Percentiles rank a stretch among this genome's conserved stretches.
phyloP scores from a whole-genome alignment of 352 stramenopile genomes.

The Plasmopara halstedii region DNA sequence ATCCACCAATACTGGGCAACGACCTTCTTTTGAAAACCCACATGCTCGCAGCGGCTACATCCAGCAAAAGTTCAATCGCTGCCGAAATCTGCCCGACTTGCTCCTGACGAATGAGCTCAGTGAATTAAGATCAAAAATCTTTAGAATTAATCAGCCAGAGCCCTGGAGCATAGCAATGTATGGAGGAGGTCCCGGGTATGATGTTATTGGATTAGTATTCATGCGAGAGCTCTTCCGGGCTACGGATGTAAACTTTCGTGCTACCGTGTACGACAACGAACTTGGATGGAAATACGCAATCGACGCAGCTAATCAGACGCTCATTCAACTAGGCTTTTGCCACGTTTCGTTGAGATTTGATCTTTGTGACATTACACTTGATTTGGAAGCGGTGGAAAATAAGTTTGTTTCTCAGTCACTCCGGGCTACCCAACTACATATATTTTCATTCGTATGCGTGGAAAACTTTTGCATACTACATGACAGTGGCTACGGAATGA shows the following conservation, averaged over 20 bases:
- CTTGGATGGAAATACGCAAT: slow-evolving; percentile 47
- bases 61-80: slow-evolving; percentile 60
- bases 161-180: slow-evolving; percentile 50
- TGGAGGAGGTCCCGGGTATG: slow-evolving; percentile 52
- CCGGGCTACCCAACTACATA: slow-evolving; percentile 31
- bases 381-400: slow-evolving; percentile 33
- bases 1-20: slow-evolving; percentile 56
- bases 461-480: slow-evolving; percentile 56
- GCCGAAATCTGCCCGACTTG: slow-evolving; percentile 53
- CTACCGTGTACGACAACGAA: slow-evolving; percentile 67
- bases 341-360: slow-evolving; percentile 35
- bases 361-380: slow-evolving; percentile 53
- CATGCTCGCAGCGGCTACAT: slow-evolving; percentile 59
- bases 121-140: slow-evolving; percentile 43
- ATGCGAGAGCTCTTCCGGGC: slow-evolving; percentile 49
- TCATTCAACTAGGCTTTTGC: slow-evolving; percentile 15
- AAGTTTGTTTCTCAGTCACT: slow-evolving; percentile 19
- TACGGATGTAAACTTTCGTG: slow-evolving; percentile 33
- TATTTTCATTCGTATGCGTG: slow-evolving; percentile 70
- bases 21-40: slow-evolving; percentile 53
- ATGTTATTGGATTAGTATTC: slow-evolving; percentile 44
- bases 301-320: slow-evolving; percentile 18
- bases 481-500: slow-evolving; percentile 37
- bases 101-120: slow-evolving; percentile 44
- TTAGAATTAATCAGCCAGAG: slow-evolving; percentile 20